phyloP scores from a whole-genome alignment of 1,284 basidiomycete species.

The Heliocybe sulcata region DNA sequence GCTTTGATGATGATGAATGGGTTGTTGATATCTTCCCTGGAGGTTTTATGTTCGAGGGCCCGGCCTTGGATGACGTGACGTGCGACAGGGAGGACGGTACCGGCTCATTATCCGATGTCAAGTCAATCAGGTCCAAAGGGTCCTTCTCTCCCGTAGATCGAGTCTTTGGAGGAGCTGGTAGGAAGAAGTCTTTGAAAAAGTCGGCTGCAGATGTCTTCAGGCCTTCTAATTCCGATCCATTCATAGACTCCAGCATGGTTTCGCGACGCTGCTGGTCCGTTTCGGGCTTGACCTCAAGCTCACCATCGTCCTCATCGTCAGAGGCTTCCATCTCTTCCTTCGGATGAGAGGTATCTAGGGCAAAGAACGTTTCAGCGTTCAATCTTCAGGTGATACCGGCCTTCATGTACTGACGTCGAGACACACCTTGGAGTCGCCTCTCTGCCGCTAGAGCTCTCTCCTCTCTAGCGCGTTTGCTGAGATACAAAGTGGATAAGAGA shows the following conservation, averaged over 20 bases:
- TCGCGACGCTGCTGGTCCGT: slow-evolving; percentile 50
- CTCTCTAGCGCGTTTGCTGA: slow-evolving; percentile 67
- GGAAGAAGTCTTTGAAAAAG: slow-evolving; percentile 41
- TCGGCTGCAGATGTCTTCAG: slow-evolving; percentile 32
- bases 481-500: neutral
- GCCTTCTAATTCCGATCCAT: slow-evolving; percentile 26
- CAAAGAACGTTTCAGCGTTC: slow-evolving; percentile 4
- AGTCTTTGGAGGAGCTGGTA: slow-evolving; percentile 15
- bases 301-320: slow-evolving; percentile 14
- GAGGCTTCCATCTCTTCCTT: slow-evolving; percentile 10
- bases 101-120: slow-evolving; percentile 16
- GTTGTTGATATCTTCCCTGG: neutral
- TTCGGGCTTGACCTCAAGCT: slow-evolving; percentile 30
- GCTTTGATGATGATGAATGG: slow-evolving; percentile 2
- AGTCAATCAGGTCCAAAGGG: slow-evolving; percentile 10
- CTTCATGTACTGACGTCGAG: slow-evolving; percentile 18
- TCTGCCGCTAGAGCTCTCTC: slow-evolving; percentile 70
- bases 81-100: slow-evolving; percentile 22
- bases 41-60: neutral
- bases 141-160: neutral
- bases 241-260: slow-evolving; percentile 35
- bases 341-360: slow-evolving; percentile 14
- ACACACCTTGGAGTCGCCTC: slow-evolving; percentile 41
- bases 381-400: slow-evolving; percentile 1
- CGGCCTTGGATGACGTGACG: neutral